Evolutionary conservation across 306 rosid genomes (phyloP), one percentile per base, ranked within the genome.

Genomic region (Biancaea sappan): DNA sequence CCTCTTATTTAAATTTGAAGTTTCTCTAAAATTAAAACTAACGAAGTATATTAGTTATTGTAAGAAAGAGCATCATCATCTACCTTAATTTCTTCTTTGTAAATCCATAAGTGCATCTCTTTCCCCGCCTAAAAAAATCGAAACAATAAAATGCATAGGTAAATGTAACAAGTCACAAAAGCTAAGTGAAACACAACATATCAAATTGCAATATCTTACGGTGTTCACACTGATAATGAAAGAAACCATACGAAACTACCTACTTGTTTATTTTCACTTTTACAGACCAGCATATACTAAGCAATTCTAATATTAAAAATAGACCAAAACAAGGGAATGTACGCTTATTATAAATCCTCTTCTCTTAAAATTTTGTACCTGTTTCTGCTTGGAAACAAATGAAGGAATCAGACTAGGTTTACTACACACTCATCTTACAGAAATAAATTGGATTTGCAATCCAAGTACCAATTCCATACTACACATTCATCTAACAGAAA

Each of bases 361-460:
- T 53, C 59, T 50, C 62, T 76, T 28, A 26, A 31, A 40, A 9
- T 12, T 63, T 64, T 54, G 16, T 41, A 6, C 5, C 50, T 18
- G 18, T 50, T 34, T 51, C 47, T 50, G 8, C 41, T 46, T 19
- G 46, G 34, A 26, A 15, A 46, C 11, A 54, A 16, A 34, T 32
- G 62, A 44, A 76, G 70, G 69, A 46, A n/a, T 28, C 22, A 69
- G 41, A 69, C 16, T 28, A 60, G n/a, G 19, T 69, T 35, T 28
- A 47, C 19, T 47, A 69, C 69, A 31, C 32, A 60, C 54, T 19
- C 15, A 10, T 62, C 28, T 4, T 11, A 2, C 59, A 37, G 38
- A 77, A 47, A 25, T 11, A 48, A 11, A 32, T 14, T 37, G 76
- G 40, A 77, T 59, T 77, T 35, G 53, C 47, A 67, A 67, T 44